Base-by-base conservation (phyloP, 768 basidiomycete species). In the Cystofilobasidium macerans region DNA sequence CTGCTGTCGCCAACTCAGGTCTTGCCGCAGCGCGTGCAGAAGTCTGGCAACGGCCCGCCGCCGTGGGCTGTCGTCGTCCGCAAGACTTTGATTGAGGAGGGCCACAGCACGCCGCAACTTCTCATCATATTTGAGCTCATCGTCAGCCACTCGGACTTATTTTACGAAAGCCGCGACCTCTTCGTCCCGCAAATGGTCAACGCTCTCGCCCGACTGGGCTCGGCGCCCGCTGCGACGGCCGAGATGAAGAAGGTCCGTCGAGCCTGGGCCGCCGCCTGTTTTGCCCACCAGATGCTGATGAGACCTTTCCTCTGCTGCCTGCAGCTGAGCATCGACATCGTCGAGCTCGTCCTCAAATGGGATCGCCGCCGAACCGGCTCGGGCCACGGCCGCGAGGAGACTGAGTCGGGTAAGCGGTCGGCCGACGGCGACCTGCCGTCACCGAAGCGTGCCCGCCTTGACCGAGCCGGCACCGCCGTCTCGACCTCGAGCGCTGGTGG, bases 181-280 rank as follows among this genome's bases (percentile, higher is more conserved):
- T 98, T 97, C 76, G 83, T 97, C 18, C 87, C 91, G 0, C 88
- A 92, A 72, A 92, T 99, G 78, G 88, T 93, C 45, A 87, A 87
- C 72, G 89, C 88, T 13, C 79, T 99, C 69, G 82, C 82, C 61
- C 93, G 92, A 75, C 81, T 98, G 8, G 92, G 91, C n/a, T 82
- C 93, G 73, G 82, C 84, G 22, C 76, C 82, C 3, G 71, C 73
- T 22, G 82, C 89, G 14, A 86, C 84, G 12, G 73, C 80, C 28
- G 95, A 98, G 71, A 85, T 88, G 9, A 84, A 91, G n/a, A 77
- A 85, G 59, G 65, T 62, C 1, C 28, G 60, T 62, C 24, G 42
- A 20, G 22, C 11, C 36, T 20, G 26, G 43, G n/a, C 54, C 43
- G 20, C 36, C 43, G 8, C 26, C 11, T 22, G 18, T 12, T 18